These are phyloP conservation scores for Fusarium armeniacum DNA, from an alignment of 2,329 filamentous ascomycete species.

Conservation along the genomic window DNA sequence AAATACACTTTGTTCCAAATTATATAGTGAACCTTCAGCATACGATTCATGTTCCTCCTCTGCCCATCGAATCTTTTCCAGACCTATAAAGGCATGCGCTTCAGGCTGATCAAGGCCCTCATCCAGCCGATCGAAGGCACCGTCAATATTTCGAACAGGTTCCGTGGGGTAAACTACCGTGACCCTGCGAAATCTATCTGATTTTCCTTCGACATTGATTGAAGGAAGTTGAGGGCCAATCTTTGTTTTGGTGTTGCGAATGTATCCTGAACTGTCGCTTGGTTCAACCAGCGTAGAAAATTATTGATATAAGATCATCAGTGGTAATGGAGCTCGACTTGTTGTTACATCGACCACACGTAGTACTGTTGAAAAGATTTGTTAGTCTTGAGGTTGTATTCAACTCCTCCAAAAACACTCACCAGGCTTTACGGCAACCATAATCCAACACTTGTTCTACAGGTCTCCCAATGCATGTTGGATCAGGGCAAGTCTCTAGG, in stretches of 20 bases:
- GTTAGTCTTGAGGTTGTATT: not conserved
- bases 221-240: not conserved
- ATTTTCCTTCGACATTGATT: not conserved
- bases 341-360: not conserved
- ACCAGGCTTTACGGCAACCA: no score
- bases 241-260: rapidly evolving
- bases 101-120: not conserved
- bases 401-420: no score
- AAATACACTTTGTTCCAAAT: not conserved
- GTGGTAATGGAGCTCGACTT: not conserved
- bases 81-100: not conserved
- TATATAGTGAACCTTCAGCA: rapidly evolving
- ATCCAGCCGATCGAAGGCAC: not conserved
- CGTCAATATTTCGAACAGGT: not conserved
- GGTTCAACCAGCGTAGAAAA: no score
- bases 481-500: no score
- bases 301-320: not conserved
- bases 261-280: rapidly evolving
- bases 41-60: not conserved
- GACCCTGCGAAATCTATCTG: not conserved
- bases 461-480: no score
- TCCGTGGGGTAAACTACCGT: not conserved
- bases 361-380: not conserved
- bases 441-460: no score
- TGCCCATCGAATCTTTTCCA: not conserved